Conservation (phyloP, 352 stramenopile genomes). For the Thalassiosira pacifica region DNA sequence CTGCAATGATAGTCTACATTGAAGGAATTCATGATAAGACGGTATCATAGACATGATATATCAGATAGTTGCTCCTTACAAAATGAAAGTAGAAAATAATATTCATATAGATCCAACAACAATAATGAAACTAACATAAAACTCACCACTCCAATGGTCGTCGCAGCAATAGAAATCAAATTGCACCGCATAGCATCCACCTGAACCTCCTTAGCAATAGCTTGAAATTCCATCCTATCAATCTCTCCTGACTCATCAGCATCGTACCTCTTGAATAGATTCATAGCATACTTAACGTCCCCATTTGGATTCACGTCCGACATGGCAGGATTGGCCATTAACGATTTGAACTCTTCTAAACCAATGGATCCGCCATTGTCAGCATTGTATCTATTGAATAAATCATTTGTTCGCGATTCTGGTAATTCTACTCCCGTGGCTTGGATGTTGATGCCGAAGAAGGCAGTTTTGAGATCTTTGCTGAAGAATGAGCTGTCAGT, state of each 20-base stretch:
- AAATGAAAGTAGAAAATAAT: no score
- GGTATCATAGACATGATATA: no score
- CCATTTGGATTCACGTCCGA: conserved; percentile 11
- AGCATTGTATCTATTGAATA: conserved; percentile 43
- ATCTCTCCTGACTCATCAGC: conserved; percentile 10
- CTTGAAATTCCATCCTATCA: conserved; percentile 20
- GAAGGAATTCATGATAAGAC: neutral
- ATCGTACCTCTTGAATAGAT: conserved; percentile 27
- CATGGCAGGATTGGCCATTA: conserved; percentile 30
- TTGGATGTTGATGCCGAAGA: conserved; percentile 35
- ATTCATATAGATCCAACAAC: no score
- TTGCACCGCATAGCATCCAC: conserved; percentile 3
- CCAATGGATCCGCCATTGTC: conserved; percentile 34
- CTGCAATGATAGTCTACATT: conserved; percentile 16
- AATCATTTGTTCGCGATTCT: neutral
- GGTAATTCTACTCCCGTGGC: conserved; percentile 24
- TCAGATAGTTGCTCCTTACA: no score
- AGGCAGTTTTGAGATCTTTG: conserved; percentile 42
- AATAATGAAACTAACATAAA: no score
- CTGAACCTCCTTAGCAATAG: conserved; percentile 23
- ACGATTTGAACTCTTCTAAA: conserved; percentile 38
- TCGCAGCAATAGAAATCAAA: conserved; percentile 22
- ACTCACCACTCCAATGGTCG: conserved; percentile 9
- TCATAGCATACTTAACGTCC: conserved; percentile 31
- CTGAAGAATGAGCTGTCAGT: conserved; percentile 25